These are phyloP conservation scores for Aspergillus unguis DNA, from an alignment of 2,329 filamentous ascomycete species.

Conservation along the genomic window DNA sequence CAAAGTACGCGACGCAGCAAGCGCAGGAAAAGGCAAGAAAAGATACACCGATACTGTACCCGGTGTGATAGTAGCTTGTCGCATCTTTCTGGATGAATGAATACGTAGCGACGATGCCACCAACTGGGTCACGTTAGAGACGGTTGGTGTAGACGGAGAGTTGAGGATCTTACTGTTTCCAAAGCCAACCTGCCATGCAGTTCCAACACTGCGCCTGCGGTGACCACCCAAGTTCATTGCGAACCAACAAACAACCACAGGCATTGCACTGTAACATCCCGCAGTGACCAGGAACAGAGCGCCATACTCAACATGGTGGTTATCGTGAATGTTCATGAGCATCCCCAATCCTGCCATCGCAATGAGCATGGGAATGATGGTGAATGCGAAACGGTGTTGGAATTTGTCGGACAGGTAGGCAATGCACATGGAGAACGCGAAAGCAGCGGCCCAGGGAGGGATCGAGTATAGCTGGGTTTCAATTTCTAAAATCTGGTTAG, in stretches of 20 bases:
- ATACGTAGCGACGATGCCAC: slow-evolving; percentile 74
- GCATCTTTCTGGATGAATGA: slow-evolving; percentile 64
- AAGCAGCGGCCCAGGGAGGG: slow-evolving; percentile 66
- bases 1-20: slow-evolving; percentile 40
- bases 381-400: slow-evolving; percentile 71
- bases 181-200: slow-evolving; percentile 74
- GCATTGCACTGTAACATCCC: slow-evolving; percentile 84
- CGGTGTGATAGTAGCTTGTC: slow-evolving; percentile 61
- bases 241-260: slow-evolving; percentile 79
- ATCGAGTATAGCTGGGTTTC: slow-evolving; percentile 52
- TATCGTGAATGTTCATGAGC: slow-evolving; percentile 64
- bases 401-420: slow-evolving; percentile 69
- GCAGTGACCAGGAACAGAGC: slow-evolving; percentile 78
- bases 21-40: slow-evolving; percentile 68
- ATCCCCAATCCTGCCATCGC: slow-evolving; percentile 73
- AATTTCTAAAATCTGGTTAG: slow-evolving; percentile 37
- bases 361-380: slow-evolving; percentile 64
- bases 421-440: slow-evolving; percentile 72
- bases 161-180: slow-evolving; percentile 54
- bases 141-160: background rate
- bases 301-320: slow-evolving; percentile 66
- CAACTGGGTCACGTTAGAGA: slow-evolving; percentile 46
- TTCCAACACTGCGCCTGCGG: slow-evolving; percentile 65
- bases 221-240: slow-evolving; percentile 76
- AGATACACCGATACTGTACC: slow-evolving; percentile 72